Conservation (phyloP, 805 yeast genomes). For the Pichia phayaonensis region DNA sequence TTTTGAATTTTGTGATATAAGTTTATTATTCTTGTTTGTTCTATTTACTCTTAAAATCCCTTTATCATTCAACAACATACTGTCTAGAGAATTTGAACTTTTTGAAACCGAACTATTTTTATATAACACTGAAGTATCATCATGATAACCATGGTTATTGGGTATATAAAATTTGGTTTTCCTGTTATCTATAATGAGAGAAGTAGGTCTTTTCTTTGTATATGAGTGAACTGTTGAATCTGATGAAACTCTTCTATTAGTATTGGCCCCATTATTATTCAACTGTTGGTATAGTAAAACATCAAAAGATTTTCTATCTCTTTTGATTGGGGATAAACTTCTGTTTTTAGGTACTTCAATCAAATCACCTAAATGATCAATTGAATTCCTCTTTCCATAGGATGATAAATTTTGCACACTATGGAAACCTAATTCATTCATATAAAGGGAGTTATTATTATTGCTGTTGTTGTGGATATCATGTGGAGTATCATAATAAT, state of each 20-base stretch:
- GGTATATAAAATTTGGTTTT: neutral
- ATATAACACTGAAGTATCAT: neutral
- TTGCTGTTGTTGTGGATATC: neutral
- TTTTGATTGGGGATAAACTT: neutral
- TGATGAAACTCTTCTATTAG: constrained; percentile 2
- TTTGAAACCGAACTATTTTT: neutral
- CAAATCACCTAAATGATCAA: neutral
- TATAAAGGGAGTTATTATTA: neutral
- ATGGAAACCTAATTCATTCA: neutral
- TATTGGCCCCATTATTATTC: neutral
- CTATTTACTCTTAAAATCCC: neutral
- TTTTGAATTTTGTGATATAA: neutral
- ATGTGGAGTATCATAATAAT: neutral
- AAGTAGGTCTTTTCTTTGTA: constrained; percentile 5
- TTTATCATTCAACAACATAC: neutral
- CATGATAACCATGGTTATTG: neutral
- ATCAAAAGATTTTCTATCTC: constrained; percentile 4
- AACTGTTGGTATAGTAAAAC: neutral
- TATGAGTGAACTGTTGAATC: constrained; percentile 4
- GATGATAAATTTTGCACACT: neutral
- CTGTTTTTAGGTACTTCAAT: constrained; percentile 1
- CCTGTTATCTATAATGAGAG: neutral
- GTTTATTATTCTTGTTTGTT: neutral
- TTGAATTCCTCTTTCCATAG: neutral
- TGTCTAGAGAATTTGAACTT: neutral